A percentile compares a stretch with the other conserved stretches of the same genome.
Conservation (phyloP, 2,329 filamentous ascomycete genomes). For the Fusarium subglutinans region DNA sequence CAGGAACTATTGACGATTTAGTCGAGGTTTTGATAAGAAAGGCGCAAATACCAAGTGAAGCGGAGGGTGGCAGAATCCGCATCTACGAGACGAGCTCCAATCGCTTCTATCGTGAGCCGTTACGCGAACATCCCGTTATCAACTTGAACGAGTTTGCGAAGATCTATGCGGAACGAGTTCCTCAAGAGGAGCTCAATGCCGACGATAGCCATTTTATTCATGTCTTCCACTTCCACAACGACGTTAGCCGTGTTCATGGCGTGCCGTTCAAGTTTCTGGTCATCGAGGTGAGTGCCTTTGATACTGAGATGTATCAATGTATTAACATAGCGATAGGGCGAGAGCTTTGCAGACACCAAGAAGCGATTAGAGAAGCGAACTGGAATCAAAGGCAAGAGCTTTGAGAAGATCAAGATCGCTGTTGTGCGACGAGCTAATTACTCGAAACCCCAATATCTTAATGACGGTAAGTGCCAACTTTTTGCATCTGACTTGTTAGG, state of each 20-base stretch:
- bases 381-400: constrained; percentile 95
- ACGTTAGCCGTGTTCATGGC: constrained; percentile 83
- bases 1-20: constrained; percentile 81
- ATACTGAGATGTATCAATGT: too few species aligned
- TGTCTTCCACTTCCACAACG: constrained; percentile 92
- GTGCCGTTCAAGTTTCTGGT: constrained; percentile 92
- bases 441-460: constrained; percentile 82
- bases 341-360: constrained; percentile 90
- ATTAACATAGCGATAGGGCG: constrained; percentile 64
- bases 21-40: constrained; percentile 82
- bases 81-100: constrained; percentile 85
- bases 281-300: constrained; percentile 70
- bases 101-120: constrained; percentile 84
- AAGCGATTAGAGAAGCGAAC: constrained; percentile 93
- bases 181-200: constrained; percentile 73
- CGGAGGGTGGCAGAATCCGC: constrained; percentile 73
- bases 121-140: constrained; percentile 75
- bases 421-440: constrained; percentile 77
- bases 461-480: constrained; percentile 71
- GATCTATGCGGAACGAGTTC: constrained; percentile 82
- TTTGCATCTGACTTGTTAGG: not conserved
- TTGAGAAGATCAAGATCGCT: constrained; percentile 98
- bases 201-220: constrained; percentile 71
- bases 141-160: constrained; percentile 87
- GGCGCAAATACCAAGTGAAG: constrained; percentile 78